Conservation (phyloP, 192 early-diverging fungal species). For the Lunasporangiospora selenospora region DNA sequence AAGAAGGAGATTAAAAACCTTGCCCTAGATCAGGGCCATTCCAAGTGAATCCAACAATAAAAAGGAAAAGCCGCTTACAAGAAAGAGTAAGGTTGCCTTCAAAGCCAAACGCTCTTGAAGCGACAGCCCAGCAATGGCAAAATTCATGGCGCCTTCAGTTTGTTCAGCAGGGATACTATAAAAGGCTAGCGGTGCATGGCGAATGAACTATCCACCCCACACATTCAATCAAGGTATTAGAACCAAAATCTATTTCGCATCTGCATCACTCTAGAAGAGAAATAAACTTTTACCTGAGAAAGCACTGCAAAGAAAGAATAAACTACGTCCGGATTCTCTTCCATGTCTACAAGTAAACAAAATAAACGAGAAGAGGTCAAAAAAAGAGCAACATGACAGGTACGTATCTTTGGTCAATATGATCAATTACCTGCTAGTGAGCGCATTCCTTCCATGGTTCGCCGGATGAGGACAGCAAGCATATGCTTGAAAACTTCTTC, state of each 20-base stretch:
- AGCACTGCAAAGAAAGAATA: slow-evolving; percentile 57
- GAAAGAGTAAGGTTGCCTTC: slow-evolving; percentile 56
- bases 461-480: slow-evolving; percentile 22
- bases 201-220: slow-evolving; percentile 42
- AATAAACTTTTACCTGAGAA: slow-evolving; percentile 48
- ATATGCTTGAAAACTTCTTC: slow-evolving; percentile 39
- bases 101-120: slow-evolving; percentile 61
- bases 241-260: too few relatives aligned
- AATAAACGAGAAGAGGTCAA: not conserved
- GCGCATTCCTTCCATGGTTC: slow-evolving; percentile 52
- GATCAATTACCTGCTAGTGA: slow-evolving; percentile 40
- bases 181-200: slow-evolving; percentile 57
- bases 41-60: not conserved
- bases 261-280: not conserved
- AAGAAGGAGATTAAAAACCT: not conserved
- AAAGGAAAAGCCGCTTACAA: slow-evolving; percentile 34
- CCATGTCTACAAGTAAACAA: slow-evolving; percentile 54
- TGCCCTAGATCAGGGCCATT: not conserved
- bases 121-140: slow-evolving; percentile 56
- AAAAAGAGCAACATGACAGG: not conserved
- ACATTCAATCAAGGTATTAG: not conserved
- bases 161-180: slow-evolving; percentile 55
- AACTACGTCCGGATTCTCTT: slow-evolving; percentile 57
- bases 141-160: slow-evolving; percentile 50
- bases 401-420: too few relatives aligned